Percentiles rank a stretch among this genome's conserved stretches.
Conservation (phyloP, 2,329 filamentous ascomycete species). For the Trichoderma hamatum region DNA sequence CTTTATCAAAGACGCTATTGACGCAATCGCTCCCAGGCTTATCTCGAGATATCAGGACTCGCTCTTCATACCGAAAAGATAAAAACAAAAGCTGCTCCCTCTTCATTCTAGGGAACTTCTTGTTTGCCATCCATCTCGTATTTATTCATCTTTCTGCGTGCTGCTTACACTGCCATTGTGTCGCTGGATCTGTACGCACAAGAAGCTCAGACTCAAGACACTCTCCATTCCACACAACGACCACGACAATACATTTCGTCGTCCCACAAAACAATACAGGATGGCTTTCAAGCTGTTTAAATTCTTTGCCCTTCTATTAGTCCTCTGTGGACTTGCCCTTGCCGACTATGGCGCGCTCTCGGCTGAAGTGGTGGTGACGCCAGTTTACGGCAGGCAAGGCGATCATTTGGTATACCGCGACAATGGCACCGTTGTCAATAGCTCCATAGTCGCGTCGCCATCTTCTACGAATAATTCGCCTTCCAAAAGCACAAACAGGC, state of each 20-base stretch:
- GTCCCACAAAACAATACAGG: background rate
- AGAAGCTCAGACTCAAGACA: background rate
- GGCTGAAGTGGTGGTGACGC: background rate
- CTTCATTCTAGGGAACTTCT: background rate
- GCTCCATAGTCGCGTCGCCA: background rate
- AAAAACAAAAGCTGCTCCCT: conserved; percentile 13
- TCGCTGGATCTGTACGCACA: background rate
- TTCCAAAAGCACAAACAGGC: background rate
- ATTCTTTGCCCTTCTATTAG: conserved; percentile 8
- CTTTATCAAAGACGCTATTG: conserved; percentile 3
- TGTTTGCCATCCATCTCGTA: background rate
- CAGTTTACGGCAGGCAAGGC: background rate
- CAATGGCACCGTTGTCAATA: conserved; percentile 45
- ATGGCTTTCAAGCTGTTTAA: conserved; percentile 19
- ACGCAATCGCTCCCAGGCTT: conserved; percentile 13
- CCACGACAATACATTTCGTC: background rate
- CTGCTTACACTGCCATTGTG: background rate
- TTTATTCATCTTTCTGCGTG: background rate
- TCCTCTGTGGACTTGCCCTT: conserved; percentile 21
- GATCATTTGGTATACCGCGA: conserved; percentile 47
- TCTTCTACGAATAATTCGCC: background rate
- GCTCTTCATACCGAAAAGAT: background rate
- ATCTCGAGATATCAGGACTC: background rate
- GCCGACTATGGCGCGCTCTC: conserved; percentile 7
- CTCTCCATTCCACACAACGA: background rate